Conservation (phyloP, 78 protist genomes). For the Dictyostelium brefeldianum region DNA sequence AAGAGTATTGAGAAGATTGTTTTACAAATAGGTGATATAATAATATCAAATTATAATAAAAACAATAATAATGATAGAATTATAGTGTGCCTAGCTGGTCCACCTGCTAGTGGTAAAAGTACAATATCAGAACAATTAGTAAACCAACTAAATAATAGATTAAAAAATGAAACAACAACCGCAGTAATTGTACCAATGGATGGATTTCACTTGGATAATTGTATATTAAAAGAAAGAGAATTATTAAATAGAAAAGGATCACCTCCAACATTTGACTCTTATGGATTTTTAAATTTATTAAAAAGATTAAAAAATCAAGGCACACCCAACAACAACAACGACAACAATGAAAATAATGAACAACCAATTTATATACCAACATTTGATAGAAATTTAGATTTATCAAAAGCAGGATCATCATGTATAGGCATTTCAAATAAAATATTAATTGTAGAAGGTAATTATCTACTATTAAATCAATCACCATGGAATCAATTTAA, state of each 20-base stretch:
- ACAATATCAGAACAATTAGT: constrained; percentile 11
- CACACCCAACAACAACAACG: background rate
- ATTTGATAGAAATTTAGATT: constrained; percentile 43
- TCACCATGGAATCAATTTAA: constrained; percentile 30
- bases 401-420: constrained; percentile 18
- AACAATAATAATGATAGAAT: background rate
- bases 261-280: constrained; percentile 65
- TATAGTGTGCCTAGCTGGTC: constrained; percentile 12
- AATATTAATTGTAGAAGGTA: constrained; percentile 42
- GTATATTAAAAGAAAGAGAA: constrained; percentile 7
- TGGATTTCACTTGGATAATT: constrained; percentile 65
- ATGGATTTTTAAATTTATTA: constrained; percentile 14
- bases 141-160: background rate
- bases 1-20: background rate
- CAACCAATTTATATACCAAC: constrained; percentile 32
- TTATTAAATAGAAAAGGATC: constrained; percentile 32
- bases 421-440: background rate
- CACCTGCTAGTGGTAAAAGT: constrained; percentile 44
- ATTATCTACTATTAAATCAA: constrained; percentile 33
- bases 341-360: constrained; percentile 4
- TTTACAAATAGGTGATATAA: background rate
- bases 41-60: background rate
- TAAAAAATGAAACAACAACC: background rate
- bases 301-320: constrained; percentile 4
- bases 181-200: constrained; percentile 65